phyloP scores from a whole-genome alignment of 2,329 filamentous ascomycete species.

The Teratosphaeria gauchensis region DNA sequence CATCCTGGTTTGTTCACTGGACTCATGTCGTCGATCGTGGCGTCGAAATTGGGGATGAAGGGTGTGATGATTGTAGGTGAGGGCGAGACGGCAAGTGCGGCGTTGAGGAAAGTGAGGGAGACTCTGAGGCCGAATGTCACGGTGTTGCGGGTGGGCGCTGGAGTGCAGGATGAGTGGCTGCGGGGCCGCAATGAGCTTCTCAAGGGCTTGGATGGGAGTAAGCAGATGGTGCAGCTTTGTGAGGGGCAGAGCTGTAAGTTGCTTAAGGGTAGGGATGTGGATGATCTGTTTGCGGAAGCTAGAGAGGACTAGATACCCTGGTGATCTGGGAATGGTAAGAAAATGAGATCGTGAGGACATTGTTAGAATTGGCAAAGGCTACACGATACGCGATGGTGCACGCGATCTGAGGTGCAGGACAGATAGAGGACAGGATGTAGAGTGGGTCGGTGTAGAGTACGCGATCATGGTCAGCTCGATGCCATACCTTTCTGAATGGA shows the following conservation, averaged over 20 bases:
- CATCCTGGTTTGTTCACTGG: constrained; percentile 87
- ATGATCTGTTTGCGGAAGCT: constrained; percentile 12
- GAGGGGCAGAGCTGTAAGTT: constrained; percentile 30
- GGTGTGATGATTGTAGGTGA: constrained; percentile 48
- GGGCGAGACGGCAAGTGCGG: constrained; percentile 32
- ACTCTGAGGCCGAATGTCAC: constrained; percentile 29
- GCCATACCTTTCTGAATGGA: too few species aligned
- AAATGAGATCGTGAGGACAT: too few species aligned
- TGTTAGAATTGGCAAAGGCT: too few species aligned
- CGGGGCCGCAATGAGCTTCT: constrained; percentile 40
- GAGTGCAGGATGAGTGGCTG: constrained; percentile 38
- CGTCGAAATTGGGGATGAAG: constrained; percentile 59
- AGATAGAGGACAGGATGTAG: too few species aligned
- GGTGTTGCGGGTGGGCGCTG: constrained; percentile 29
- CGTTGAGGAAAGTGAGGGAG: constrained; percentile 30
- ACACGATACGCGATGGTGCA: too few species aligned
- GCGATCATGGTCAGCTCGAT: too few species aligned
- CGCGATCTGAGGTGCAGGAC: too few species aligned
- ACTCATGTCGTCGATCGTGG: constrained; percentile 66
- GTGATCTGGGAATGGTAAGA: too few species aligned
- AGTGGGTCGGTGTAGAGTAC: too few species aligned
- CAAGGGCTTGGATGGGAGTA: constrained; percentile 32
- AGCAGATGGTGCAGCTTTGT: constrained; percentile 37
- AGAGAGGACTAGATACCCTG: not conserved
- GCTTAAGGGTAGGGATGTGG: constrained; percentile 17